Percentiles rank a stretch among this genome's conserved stretches.
These are phyloP conservation scores for Lachancea dasiensis DNA, from an alignment of 805 yeast genomes.

Conservation along the genomic window DNA sequence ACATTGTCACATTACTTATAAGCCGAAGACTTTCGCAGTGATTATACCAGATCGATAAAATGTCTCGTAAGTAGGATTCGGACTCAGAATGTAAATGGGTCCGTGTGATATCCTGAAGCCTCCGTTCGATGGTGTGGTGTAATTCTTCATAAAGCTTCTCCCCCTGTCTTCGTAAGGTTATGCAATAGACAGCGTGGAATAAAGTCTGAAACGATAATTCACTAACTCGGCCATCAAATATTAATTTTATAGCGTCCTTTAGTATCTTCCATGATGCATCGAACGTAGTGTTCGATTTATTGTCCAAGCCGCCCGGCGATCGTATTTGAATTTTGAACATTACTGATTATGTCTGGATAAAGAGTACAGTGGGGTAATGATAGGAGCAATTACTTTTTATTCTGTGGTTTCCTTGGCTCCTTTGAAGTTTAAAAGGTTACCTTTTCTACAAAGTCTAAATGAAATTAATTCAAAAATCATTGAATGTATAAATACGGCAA, in stretches of 20 bases:
- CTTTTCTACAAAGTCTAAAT: too few relatives aligned
- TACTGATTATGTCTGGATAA: too few relatives aligned
- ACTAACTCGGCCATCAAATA: slow-evolving; percentile 66
- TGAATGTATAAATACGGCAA: too few relatives aligned
- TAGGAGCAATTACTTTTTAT: too few relatives aligned
- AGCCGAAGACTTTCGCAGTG: slow-evolving; percentile 68
- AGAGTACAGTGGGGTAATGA: too few relatives aligned
- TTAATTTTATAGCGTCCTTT: slow-evolving; percentile 62
- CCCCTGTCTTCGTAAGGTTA: slow-evolving; percentile 68
- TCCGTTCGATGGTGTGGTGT: slow-evolving; percentile 39
- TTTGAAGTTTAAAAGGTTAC: not conserved
- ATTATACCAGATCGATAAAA: slow-evolving; percentile 53
- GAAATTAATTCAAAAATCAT: too few relatives aligned
- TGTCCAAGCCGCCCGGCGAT: slow-evolving; percentile 1
- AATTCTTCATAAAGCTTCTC: slow-evolving; percentile 60
- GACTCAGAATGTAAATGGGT: too few relatives aligned
- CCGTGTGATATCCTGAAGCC: slow-evolving; percentile 36
- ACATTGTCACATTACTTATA: slow-evolving; percentile 80
- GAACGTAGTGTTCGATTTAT: slow-evolving; percentile 33
- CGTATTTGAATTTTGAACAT: slow-evolving; percentile 9
- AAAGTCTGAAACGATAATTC: slow-evolving; percentile 75
- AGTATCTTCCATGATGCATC: slow-evolving; percentile 62
- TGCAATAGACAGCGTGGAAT: slow-evolving; percentile 69
- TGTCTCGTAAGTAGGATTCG: slow-evolving; percentile 34
- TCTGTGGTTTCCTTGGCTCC: too few relatives aligned